Percentiles rank a stretch among this genome's conserved stretches.
These are phyloP conservation scores for Cadophora gregata DNA, from an alignment of 2,329 filamentous ascomycete genomes.

Conservation along the genomic window DNA sequence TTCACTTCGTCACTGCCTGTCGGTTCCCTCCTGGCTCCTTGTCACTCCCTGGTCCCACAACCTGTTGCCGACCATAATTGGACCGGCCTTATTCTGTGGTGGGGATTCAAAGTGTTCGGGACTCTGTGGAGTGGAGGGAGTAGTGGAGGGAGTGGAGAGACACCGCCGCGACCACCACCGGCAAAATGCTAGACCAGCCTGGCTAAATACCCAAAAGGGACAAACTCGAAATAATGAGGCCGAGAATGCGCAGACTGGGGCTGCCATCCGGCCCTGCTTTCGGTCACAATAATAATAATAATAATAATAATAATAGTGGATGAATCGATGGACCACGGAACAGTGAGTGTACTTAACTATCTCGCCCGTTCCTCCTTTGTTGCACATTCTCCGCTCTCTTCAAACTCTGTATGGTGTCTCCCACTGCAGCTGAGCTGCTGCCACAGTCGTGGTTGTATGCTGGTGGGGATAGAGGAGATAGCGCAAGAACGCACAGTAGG, in stretches of 20 bases:
- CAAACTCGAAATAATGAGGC: conserved; percentile 21
- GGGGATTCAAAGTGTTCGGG: neutral
- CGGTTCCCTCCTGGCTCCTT: neutral
- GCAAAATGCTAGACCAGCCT: conserved; percentile 11
- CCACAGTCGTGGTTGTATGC: neutral
- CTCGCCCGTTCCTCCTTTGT: neutral
- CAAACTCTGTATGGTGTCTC: neutral
- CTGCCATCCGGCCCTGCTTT: conserved; percentile 6
- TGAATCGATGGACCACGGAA: neutral
- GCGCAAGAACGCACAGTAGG: no score
- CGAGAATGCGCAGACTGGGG: conserved; percentile 16
- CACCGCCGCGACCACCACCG: conserved; percentile 1
- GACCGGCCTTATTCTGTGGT: conserved; percentile 16
- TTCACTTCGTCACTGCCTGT: neutral
- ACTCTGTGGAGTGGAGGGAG: neutral
- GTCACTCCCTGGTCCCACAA: neutral
- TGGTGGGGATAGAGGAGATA: conserved; percentile 6
- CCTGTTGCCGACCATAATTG: conserved; percentile 9
- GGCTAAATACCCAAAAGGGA: conserved; percentile 11
- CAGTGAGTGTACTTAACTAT: neutral
- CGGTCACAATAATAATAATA: neutral
- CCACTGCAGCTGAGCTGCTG: neutral
- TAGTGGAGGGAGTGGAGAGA: neutral
- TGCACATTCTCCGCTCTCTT: neutral
- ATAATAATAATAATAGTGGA: neutral